Conservation (phyloP, 441 rosid genomes). For the Gossypium armourianum region DNA sequence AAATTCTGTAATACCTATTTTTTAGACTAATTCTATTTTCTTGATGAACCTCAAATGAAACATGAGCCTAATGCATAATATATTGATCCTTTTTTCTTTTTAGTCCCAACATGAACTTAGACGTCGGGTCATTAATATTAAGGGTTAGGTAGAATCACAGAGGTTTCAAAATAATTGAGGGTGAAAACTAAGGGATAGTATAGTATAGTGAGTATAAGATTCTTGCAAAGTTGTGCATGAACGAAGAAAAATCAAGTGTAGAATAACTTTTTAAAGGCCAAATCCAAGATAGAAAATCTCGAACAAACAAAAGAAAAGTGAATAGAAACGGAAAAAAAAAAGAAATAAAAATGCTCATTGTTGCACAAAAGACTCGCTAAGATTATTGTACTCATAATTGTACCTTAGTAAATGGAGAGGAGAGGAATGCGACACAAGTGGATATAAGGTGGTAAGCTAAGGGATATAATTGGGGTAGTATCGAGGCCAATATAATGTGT, state of each 20-base stretch:
- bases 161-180: background rate
- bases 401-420: background rate
- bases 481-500: background rate
- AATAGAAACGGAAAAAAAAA: no score
- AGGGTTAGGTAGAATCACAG: background rate
- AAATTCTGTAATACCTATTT: background rate
- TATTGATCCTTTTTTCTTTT: no score
- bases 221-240: background rate
- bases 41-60: background rate
- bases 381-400: background rate
- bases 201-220: background rate
- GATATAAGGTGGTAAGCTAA: background rate
- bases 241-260: background rate
- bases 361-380: background rate
- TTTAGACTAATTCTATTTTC: background rate
- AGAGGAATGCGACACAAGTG: background rate
- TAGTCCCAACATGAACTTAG: background rate
- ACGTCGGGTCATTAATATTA: background rate
- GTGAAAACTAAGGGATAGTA: background rate
- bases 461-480: background rate
- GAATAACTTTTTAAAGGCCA: background rate
- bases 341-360: background rate
- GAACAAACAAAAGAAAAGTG: background rate
- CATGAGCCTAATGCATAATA: background rate
- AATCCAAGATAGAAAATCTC: background rate